Evolutionary conservation across 257 asterid species (phyloP).

Genomic region (Leptodermis oblonga): DNA sequence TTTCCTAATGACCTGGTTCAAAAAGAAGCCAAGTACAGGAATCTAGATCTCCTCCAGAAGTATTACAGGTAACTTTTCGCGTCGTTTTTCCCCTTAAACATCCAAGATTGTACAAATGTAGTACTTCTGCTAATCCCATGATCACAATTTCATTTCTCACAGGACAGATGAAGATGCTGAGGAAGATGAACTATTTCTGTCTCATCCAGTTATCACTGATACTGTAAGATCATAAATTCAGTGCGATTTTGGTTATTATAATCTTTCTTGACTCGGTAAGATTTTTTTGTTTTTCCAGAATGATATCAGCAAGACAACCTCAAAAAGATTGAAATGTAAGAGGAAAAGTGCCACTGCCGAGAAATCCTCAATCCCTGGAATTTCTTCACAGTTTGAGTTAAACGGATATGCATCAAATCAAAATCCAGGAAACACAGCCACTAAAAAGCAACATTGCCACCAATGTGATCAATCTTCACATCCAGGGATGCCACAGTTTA

Average conservation of each 20-base stretch:
- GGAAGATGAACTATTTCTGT: slow-evolving; percentile 26
- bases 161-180: slow-evolving; percentile 30
- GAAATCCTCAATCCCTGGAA: slow-evolving; percentile 12
- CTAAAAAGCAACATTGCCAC: neutral
- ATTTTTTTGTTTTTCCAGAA: slow-evolving; percentile 13
- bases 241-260: too few relatives aligned
- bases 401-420: slow-evolving; percentile 14
- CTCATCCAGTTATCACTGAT: slow-evolving; percentile 8
- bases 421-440: slow-evolving; percentile 11
- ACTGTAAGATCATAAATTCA: slow-evolving; percentile 13
- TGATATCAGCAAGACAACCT: neutral
- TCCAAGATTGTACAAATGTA: neutral
- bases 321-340: slow-evolving; percentile 6
- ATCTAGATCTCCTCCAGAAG: slow-evolving; percentile 27
- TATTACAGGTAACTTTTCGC: slow-evolving; percentile 22
- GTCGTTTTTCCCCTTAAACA: neutral
- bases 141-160: slow-evolving; percentile 9
- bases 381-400: slow-evolving; percentile 7
- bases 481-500: slow-evolving; percentile 13
- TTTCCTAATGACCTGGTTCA: slow-evolving; percentile 27
- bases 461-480: slow-evolving; percentile 13
- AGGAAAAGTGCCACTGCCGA: slow-evolving; percentile 1
- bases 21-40: slow-evolving; percentile 29
- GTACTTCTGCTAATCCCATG: neutral
- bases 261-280: too few relatives aligned